Evolutionary conservation across 192 early-diverging fungal species (phyloP).

Genomic region (Umbelopsis vinacea): DNA sequence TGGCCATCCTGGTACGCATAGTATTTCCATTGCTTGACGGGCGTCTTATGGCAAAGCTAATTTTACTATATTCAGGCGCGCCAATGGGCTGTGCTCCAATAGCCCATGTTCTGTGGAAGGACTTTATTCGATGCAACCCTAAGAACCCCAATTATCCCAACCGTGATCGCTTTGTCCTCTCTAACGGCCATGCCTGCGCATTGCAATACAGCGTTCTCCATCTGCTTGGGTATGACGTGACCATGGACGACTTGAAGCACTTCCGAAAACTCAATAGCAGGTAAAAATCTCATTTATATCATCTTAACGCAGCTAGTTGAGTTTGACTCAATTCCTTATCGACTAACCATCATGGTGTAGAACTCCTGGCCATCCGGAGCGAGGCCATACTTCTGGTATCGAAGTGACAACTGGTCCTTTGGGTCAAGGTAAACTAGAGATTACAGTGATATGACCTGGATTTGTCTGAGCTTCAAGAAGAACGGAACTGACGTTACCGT

Average conservation of each 20-base stretch:
- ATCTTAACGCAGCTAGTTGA: not conserved
- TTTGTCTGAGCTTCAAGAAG: not conserved
- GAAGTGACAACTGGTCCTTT: constrained; percentile 98
- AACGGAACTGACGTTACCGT: not conserved
- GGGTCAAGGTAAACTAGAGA: constrained; percentile 71
- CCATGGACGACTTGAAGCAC: constrained; percentile 88
- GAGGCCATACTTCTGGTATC: constrained; percentile 81
- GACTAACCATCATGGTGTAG: constrained; percentile 41
- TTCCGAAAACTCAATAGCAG: constrained; percentile 83
- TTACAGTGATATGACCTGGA: not conserved
- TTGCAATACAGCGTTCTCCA: constrained; percentile 93
- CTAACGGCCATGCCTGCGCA: constrained; percentile 95
- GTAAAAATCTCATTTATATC: constrained; percentile 50
- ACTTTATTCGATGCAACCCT: constrained; percentile 82
- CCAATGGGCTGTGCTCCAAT: constrained; percentile 98
- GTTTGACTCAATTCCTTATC: too few species aligned
- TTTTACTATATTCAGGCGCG: constrained; percentile 59
- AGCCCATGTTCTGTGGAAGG: constrained; percentile 87
- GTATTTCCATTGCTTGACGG: not conserved
- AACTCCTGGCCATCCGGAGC: constrained; percentile 97
- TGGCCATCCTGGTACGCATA: constrained; percentile 85
- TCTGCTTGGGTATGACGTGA: constrained; percentile 83
- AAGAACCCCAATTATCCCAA: constrained; percentile 88
- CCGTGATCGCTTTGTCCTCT: constrained; percentile 97
- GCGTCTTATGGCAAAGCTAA: not conserved